Evolutionary conservation across 345 rosid species (phyloP).

Genomic region (Durio zibethinus): DNA sequence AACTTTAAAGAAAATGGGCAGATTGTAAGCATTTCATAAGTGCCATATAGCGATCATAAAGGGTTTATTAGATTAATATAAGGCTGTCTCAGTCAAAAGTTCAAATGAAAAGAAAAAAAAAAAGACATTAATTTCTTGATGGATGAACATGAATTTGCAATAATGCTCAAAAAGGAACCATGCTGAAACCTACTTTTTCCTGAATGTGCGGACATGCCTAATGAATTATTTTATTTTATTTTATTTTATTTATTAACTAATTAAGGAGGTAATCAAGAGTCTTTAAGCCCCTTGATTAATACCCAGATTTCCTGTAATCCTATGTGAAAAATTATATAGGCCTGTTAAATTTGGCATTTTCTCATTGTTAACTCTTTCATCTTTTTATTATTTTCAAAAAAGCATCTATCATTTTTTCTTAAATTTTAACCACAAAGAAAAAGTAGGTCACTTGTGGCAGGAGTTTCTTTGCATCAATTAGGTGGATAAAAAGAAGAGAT

Average conservation of each 20-base stretch:
- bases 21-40: background rate
- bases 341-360: background rate
- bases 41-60: background rate
- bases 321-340: background rate
- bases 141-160: background rate
- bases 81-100: too few relatives aligned
- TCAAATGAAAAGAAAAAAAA: too few relatives aligned
- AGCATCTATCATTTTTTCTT: too few relatives aligned
- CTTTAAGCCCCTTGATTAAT: too few relatives aligned
- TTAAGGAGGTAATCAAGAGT: too few relatives aligned
- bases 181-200: too few relatives aligned
- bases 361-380: too few relatives aligned
- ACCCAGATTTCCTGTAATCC: too few relatives aligned
- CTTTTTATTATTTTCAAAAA: background rate
- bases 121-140: background rate
- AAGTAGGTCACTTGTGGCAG: background rate
- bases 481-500: background rate
- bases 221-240: too few relatives aligned
- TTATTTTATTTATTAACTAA: too few relatives aligned
- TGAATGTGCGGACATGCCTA: too few relatives aligned
- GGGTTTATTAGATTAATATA: background rate
- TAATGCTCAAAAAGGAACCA: too few relatives aligned
- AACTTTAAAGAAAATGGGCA: background rate
- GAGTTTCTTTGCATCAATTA: background rate
- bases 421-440: background rate